phyloP scores from a whole-genome alignment of 192 early-diverging fungal species.

The Coemansia sp. region DNA sequence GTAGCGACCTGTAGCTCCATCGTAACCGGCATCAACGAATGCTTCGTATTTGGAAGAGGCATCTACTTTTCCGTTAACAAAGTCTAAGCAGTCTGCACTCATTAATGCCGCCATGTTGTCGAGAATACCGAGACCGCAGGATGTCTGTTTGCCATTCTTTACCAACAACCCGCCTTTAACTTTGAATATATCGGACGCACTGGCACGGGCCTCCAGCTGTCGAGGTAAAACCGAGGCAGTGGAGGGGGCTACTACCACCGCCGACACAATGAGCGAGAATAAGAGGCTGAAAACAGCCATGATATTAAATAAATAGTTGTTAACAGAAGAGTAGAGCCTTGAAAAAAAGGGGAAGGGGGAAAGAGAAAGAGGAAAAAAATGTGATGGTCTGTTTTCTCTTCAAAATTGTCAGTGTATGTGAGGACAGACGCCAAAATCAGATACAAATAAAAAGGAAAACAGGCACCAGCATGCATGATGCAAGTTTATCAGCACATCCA shows the following conservation, averaged over 20 bases:
- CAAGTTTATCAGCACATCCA: neutral
- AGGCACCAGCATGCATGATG: neutral
- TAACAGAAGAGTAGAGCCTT: neutral
- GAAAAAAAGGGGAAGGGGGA: neutral
- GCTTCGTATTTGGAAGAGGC: slow-evolving; percentile 7
- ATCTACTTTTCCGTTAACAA: slow-evolving; percentile 12
- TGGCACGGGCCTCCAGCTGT: neutral
- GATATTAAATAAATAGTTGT: neutral
- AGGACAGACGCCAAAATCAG: neutral
- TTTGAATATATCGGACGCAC: slow-evolving; percentile 2
- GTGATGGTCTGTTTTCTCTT: neutral
- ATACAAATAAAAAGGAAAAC: neutral
- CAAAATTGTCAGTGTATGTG: neutral
- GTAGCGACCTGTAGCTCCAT: slow-evolving; percentile 1
- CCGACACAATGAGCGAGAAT: neutral
- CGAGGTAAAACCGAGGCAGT: neutral
- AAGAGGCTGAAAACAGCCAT: slow-evolving; percentile 4
- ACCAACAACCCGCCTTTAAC: slow-evolving; percentile 29
- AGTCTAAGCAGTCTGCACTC: slow-evolving; percentile 40
- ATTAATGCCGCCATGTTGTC: slow-evolving; percentile 26
- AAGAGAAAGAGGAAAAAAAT: neutral
- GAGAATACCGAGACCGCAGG: slow-evolving; percentile 31
- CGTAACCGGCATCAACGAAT: slow-evolving; percentile 10
- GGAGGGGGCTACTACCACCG: neutral
- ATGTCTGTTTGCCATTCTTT: slow-evolving; percentile 23